Conservation (phyloP, 495 filamentous ascomycete species). For the Astrothelium subdiscretum region DNA sequence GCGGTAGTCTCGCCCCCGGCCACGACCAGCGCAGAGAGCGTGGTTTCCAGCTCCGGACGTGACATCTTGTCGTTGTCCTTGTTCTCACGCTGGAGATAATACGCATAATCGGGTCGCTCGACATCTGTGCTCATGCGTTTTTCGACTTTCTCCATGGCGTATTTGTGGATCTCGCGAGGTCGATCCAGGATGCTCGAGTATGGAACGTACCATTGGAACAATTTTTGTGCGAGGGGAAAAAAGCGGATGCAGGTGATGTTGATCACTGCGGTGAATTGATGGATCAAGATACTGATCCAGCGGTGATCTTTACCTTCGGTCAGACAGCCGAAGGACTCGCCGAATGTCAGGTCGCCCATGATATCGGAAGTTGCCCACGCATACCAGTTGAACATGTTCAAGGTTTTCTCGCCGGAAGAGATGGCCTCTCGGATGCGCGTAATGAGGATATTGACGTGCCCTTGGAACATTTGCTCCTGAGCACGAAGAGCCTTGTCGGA, state of each 20-base stretch:
- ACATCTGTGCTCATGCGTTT: not conserved
- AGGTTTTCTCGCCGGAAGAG: not conserved
- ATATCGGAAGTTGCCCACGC: constrained; percentile 25
- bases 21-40: constrained; percentile 25
- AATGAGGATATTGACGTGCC: not conserved
- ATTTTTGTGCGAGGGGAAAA: not conserved
- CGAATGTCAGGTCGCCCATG: constrained; percentile 28
- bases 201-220: not conserved
- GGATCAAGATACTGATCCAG: constrained; percentile 15
- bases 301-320: constrained; percentile 18
- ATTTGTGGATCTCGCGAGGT: not conserved
- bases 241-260: not conserved
- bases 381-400: constrained; percentile 7
- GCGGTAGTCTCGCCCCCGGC: constrained; percentile 28
- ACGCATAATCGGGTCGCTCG: not conserved
- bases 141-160: not conserved
- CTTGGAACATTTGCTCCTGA: constrained; percentile 1
- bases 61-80: not conserved
- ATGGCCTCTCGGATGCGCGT: not conserved
- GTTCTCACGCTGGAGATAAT: not conserved
- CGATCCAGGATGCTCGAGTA: not conserved
- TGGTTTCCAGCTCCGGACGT: constrained; percentile 12
- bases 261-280: not conserved
- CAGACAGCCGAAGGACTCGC: constrained; percentile 28
- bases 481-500: constrained; percentile 5